Evolutionary conservation across 768 basidiomycete species (phyloP).

Genomic region (Boletus pseudo-olivaceus): DNA sequence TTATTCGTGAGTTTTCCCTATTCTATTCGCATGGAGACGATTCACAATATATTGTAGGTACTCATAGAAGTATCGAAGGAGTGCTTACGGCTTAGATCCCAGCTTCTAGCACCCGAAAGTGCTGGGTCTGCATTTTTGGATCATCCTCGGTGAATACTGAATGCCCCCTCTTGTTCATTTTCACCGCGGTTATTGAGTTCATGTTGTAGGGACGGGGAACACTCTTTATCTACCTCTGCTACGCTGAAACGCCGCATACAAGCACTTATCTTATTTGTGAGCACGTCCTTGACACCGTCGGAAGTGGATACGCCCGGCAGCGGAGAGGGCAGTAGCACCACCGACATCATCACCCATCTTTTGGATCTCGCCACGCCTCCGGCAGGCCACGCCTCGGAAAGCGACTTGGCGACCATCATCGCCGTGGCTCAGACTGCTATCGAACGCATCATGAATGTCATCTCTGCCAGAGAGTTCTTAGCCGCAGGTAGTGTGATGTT

Average conservation of each 20-base stretch:
- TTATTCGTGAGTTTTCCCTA: slow-evolving; percentile 42
- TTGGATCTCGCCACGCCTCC: slow-evolving; percentile 44
- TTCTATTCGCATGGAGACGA: not conserved
- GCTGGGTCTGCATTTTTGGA: slow-evolving; percentile 52
- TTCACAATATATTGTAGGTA: slow-evolving; percentile 39
- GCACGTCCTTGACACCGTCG: slow-evolving; percentile 43
- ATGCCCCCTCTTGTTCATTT: not conserved
- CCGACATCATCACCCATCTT: slow-evolving; percentile 46
- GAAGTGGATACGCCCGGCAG: slow-evolving; percentile 8
- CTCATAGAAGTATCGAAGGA: slow-evolving; percentile 67
- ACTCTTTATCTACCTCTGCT: slow-evolving; percentile 41
- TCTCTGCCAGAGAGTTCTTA: slow-evolving; percentile 72
- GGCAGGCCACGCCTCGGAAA: slow-evolving; percentile 28
- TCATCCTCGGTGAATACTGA: slow-evolving; percentile 41
- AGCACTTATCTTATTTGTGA: slow-evolving; percentile 63
- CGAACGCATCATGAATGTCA: slow-evolving; percentile 51
- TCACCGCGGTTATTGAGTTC: not conserved
- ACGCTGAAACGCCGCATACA: slow-evolving; percentile 59
- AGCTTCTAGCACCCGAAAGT: slow-evolving; percentile 37
- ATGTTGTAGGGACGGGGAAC: slow-evolving; percentile 55
- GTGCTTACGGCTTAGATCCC: slow-evolving; percentile 51
- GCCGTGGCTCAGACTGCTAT: slow-evolving; percentile 49
- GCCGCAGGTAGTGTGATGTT: slow-evolving; percentile 53
- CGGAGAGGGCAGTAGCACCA: slow-evolving; percentile 29
- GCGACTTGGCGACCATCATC: slow-evolving; percentile 43